These are phyloP conservation scores for Prototheca stagnorum DNA, from an alignment of 163 green algal species.

Conservation along the genomic window DNA sequence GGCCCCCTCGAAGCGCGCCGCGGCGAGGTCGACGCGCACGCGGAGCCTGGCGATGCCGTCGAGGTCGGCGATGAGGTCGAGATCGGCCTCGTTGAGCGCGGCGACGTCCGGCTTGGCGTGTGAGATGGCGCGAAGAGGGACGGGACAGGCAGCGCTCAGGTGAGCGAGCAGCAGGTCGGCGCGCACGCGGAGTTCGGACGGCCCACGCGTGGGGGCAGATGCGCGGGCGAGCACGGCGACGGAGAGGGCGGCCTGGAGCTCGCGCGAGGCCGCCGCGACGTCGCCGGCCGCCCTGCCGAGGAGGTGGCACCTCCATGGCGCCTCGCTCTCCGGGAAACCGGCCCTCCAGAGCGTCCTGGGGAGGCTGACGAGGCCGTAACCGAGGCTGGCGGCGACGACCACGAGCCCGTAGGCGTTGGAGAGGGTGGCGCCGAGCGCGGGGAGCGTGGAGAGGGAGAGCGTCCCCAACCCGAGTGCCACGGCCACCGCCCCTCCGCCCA, in stretches of 20 bases:
- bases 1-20: too few relatives aligned
- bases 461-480: slow-evolving; percentile 30
- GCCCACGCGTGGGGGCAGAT: slow-evolving; percentile 44
- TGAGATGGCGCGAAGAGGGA: too few relatives aligned
- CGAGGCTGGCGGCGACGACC: slow-evolving; percentile 45
- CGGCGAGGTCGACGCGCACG: too few relatives aligned
- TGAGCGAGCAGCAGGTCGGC: too few relatives aligned
- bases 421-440: slow-evolving; percentile 36
- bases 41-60: too few relatives aligned
- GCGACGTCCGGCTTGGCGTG: too few relatives aligned
- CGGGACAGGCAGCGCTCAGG: too few relatives aligned
- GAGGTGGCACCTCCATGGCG: slow-evolving; percentile 25
- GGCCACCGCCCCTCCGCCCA: slow-evolving; percentile 20
- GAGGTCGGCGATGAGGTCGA: too few relatives aligned
- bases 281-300: slow-evolving; percentile 28
- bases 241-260: slow-evolving; percentile 29
- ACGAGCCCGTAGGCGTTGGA: slow-evolving; percentile 67
- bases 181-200: slow-evolving; percentile 25
- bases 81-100: too few relatives aligned
- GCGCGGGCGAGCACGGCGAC: slow-evolving; percentile 45
- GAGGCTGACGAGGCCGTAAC: slow-evolving; percentile 68
- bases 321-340: slow-evolving; percentile 26
- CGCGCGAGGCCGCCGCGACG: slow-evolving; percentile 33
- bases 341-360: slow-evolving; percentile 46
- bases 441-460: slow-evolving; percentile 29